Evolutionary conservation across 768 basidiomycete genomes (phyloP).

Genomic region (Hypholoma fasciculare): DNA sequence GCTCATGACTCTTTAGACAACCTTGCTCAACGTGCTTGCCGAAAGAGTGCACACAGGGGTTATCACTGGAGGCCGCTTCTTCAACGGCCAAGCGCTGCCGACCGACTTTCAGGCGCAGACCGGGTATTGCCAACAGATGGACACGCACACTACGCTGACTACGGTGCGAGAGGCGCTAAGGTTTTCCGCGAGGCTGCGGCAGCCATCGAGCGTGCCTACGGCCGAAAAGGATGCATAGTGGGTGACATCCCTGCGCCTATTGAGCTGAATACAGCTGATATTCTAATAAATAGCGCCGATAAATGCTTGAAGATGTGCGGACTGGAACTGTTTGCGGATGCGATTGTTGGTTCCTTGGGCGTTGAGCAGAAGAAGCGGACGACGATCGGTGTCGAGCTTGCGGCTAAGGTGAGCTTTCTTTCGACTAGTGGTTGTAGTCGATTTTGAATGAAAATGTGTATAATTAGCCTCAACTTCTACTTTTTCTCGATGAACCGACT

Average conservation of each 20-base stretch:
- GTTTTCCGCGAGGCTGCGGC: slow-evolving; percentile 80
- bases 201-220: slow-evolving; percentile 61
- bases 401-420: slow-evolving; percentile 65
- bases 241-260: slow-evolving; percentile 22
- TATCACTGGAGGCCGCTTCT: slow-evolving; percentile 49
- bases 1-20: slow-evolving; percentile 38
- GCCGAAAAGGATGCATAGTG: slow-evolving; percentile 81
- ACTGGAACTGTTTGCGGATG: slow-evolving; percentile 59
- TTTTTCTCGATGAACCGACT: slow-evolving; percentile 91
- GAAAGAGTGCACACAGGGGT: slow-evolving; percentile 48
- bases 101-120: slow-evolving; percentile 67
- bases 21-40: slow-evolving; percentile 57
- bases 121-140: slow-evolving; percentile 87
- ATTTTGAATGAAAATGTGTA: too few species aligned
- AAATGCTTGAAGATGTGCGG: slow-evolving; percentile 66
- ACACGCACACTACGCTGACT: slow-evolving; percentile 71
- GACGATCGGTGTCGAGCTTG: slow-evolving; percentile 86
- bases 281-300: slow-evolving; percentile 31
- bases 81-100: slow-evolving; percentile 55
- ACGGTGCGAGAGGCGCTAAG: slow-evolving; percentile 82
- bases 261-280: background rate
- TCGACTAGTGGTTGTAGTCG: too few species aligned
- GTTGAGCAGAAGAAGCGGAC: slow-evolving; percentile 79
- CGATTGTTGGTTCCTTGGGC: slow-evolving; percentile 64
- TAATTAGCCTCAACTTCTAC: slow-evolving; percentile 66